A percentile compares a stretch with the other conserved stretches of the same genome.
These are phyloP conservation scores for Penicillium aurantiogriseum DNA, from an alignment of 2,329 filamentous ascomycete species.

Conservation along the genomic window DNA sequence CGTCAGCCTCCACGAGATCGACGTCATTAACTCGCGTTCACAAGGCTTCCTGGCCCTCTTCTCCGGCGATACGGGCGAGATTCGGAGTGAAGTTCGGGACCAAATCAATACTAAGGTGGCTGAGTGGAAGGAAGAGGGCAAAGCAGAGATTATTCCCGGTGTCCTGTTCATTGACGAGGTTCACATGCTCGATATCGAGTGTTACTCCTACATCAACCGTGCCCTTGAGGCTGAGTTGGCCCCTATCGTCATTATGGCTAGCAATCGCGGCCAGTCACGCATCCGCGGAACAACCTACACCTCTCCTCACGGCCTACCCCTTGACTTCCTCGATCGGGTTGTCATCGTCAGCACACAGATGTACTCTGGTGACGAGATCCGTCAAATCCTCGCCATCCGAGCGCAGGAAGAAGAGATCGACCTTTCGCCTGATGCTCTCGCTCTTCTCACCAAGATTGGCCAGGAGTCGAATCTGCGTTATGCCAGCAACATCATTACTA, in stretches of 20 bases:
- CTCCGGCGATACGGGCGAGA: slow-evolving; percentile 96
- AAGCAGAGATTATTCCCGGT: slow-evolving; percentile 94
- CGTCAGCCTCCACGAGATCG: slow-evolving; percentile 94
- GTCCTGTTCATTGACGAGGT: slow-evolving; percentile 99
- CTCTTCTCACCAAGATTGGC: slow-evolving; percentile 91
- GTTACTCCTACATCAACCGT: slow-evolving; percentile 97
- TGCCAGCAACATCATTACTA: slow-evolving; percentile 96
- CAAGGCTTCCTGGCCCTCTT: slow-evolving; percentile 97
- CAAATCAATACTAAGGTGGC: slow-evolving; percentile 99
- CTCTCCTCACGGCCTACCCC: slow-evolving; percentile 87
- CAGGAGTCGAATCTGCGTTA: slow-evolving; percentile 89
- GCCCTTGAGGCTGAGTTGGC: slow-evolving; percentile 92
- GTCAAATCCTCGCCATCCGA: slow-evolving; percentile 86
- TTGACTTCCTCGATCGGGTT: slow-evolving; percentile 93
- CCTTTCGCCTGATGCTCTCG: slow-evolving; percentile 81
- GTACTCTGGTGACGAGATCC: slow-evolving; percentile 80
- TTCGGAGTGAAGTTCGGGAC: slow-evolving; percentile 92
- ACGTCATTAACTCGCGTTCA: slow-evolving; percentile 98
- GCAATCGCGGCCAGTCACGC: slow-evolving; percentile 86
- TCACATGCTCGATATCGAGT: slow-evolving; percentile 99
- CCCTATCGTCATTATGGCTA: slow-evolving; percentile 98
- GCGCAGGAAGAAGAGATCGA: slow-evolving; percentile 97
- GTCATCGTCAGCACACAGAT: slow-evolving; percentile 93
- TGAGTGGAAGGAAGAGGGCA: slow-evolving; percentile 99
- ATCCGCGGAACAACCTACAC: slow-evolving; percentile 93